phyloP scores from a whole-genome alignment of 345 rosid species.

The Aurinia saxatilis region DNA sequence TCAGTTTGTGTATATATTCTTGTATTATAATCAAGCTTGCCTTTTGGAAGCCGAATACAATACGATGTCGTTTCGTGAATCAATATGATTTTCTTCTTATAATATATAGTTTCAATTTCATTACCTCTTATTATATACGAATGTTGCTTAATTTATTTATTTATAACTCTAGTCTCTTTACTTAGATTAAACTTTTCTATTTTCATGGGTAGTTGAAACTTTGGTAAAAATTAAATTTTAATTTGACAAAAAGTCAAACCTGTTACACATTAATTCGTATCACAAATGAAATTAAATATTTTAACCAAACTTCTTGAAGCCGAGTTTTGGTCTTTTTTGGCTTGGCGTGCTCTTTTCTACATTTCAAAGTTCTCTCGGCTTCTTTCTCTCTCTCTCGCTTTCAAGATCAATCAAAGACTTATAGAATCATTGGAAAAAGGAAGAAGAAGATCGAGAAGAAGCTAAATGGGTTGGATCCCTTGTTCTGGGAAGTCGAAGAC shows the following conservation, averaged over 20 bases:
- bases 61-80: background rate
- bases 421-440: conserved; percentile 3
- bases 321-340: background rate
- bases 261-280: background rate
- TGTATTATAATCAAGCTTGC: conserved; percentile 20
- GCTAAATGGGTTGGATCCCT: conserved; percentile 63
- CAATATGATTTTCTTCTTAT: too few species aligned
- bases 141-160: too few species aligned
- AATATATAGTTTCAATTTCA: too few species aligned
- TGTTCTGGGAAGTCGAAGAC: conserved; percentile 57
- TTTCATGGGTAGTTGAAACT: background rate
- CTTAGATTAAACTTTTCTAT: too few species aligned
- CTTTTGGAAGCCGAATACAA: background rate
- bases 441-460: conserved; percentile 12
- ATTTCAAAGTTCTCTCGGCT: conserved; percentile 14
- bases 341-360: conserved; percentile 15
- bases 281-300: conserved; percentile 2
- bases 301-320: background rate
- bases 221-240: background rate
- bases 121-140: too few species aligned
- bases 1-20: conserved; percentile 9
- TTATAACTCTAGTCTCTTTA: too few species aligned
- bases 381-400: conserved; percentile 15
- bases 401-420: conserved; percentile 13
- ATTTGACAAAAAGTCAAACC: conserved; percentile 15